Conservation (phyloP, 163 green algal species). For the Scenedesmus sp. region DNA sequence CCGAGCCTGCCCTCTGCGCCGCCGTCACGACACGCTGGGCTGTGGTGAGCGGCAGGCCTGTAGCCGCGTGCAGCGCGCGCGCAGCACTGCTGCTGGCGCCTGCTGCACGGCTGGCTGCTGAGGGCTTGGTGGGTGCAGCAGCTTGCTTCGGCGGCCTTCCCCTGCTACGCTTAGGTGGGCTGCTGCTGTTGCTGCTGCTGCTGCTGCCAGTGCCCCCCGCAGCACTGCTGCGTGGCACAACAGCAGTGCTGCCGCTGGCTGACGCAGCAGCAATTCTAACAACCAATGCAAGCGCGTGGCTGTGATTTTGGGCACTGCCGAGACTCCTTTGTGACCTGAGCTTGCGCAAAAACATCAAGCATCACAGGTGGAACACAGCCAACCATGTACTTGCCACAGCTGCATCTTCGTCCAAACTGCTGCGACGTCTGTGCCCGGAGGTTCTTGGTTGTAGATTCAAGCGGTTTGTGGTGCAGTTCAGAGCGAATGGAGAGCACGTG, state of each 20-base stretch:
- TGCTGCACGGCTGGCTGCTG: background rate
- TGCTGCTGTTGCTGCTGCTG: conserved; percentile 30
- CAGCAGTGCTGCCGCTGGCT: background rate
- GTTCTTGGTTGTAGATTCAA: background rate
- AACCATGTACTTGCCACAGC: background rate
- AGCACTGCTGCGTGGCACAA: background rate
- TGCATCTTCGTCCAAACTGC: background rate
- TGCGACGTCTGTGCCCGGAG: background rate
- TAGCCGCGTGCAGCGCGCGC: background rate
- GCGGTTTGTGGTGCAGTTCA: background rate
- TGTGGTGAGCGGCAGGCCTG: background rate
- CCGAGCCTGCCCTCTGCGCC: background rate
- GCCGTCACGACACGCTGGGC: background rate
- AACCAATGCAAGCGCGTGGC: background rate
- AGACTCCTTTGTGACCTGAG: background rate
- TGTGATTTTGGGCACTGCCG: background rate
- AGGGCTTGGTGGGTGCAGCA: background rate
- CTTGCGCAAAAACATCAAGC: background rate
- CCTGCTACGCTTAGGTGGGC: background rate
- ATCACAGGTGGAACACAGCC: background rate
- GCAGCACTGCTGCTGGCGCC: background rate
- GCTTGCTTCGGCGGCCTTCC: background rate
- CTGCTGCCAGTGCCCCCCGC: background rate
- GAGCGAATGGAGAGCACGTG: no score
- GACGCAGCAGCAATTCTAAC: background rate